A percentile compares a stretch with the other conserved stretches of the same genome.
Evolutionary conservation across 2,329 filamentous ascomycete species (phyloP).

Genomic region (Trichoderma cornu-damae): DNA sequence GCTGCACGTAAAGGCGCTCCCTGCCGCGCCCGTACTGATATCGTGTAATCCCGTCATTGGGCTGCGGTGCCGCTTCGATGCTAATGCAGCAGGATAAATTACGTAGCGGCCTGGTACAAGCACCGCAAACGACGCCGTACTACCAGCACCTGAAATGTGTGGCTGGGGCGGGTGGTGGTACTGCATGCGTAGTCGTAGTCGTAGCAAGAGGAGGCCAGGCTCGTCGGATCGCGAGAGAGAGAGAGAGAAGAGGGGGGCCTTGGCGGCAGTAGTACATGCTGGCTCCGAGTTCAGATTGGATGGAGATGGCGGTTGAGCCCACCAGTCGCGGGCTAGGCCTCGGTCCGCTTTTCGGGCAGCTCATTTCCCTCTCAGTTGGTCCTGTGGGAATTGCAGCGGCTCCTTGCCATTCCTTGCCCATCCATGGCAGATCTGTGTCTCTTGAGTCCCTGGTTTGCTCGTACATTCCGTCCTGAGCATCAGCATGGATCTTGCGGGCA

Average conservation of each 20-base stretch:
- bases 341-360: slow-evolving; percentile 14
- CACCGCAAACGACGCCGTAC: neutral
- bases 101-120: slow-evolving; percentile 1
- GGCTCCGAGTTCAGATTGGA: slow-evolving; percentile 5
- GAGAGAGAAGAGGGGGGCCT: neutral
- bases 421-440: slow-evolving; percentile 13
- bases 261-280: too few relatives aligned
- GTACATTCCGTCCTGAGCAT: neutral
- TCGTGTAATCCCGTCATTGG: slow-evolving; percentile 34
- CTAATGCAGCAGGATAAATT: slow-evolving; percentile 19
- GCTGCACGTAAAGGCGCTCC: slow-evolving; percentile 16
- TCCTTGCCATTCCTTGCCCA: neutral
- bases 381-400: neutral
- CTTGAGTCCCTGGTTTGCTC: slow-evolving; percentile 8
- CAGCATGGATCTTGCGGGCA: slow-evolving; percentile 9
- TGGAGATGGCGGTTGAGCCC: neutral
- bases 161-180: too few relatives aligned
- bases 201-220: neutral
- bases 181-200: too few relatives aligned
- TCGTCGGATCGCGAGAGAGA: slow-evolving; percentile 6
- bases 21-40: slow-evolving; percentile 20
- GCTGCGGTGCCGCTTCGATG: slow-evolving; percentile 22
- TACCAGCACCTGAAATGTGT: slow-evolving; percentile 13
- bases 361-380: slow-evolving; percentile 14
- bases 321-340: slow-evolving; percentile 15